These are phyloP conservation scores for Ottelia alismoides DNA, from an alignment of 106 monocot species.

Conservation along the genomic window DNA sequence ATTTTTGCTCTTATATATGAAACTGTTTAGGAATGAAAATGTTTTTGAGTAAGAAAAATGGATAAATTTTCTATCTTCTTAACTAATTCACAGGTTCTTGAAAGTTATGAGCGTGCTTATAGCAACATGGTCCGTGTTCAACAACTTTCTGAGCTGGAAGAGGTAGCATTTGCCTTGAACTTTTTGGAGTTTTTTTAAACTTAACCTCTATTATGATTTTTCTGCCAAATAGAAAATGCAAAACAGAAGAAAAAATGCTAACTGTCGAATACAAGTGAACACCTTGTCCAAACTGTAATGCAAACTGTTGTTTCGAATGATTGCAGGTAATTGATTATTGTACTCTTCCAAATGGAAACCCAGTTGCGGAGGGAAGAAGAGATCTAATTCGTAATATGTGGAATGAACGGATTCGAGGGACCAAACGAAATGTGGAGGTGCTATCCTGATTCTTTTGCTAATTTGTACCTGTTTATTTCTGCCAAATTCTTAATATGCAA, in stretches of 20 bases:
- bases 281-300: not conserved
- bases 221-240: too few species aligned
- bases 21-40: too few species aligned
- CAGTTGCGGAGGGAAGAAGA: slow-evolving; percentile 68
- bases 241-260: too few species aligned
- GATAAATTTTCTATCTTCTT: not conserved
- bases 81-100: slow-evolving; percentile 86
- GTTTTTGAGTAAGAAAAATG: not conserved
- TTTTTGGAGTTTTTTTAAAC: not conserved
- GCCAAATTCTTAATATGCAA: too few species aligned
- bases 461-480: not conserved
- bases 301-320: not conserved
- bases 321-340: slow-evolving; percentile 95
- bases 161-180: slow-evolving; percentile 26
- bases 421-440: slow-evolving; percentile 97
- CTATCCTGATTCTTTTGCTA: not conserved
- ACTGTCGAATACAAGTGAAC: too few species aligned
- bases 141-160: slow-evolving; percentile 94
- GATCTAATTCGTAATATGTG: slow-evolving; percentile 97
- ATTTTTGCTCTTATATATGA: too few species aligned
- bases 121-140: slow-evolving; percentile 99
- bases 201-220: not conserved
- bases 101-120: slow-evolving; percentile 97
- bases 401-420: slow-evolving; percentile 91
- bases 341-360: slow-evolving; percentile 60